Base-by-base conservation (phyloP, 768 basidiomycete genomes). In the Auriscalpium vulgare region DNA sequence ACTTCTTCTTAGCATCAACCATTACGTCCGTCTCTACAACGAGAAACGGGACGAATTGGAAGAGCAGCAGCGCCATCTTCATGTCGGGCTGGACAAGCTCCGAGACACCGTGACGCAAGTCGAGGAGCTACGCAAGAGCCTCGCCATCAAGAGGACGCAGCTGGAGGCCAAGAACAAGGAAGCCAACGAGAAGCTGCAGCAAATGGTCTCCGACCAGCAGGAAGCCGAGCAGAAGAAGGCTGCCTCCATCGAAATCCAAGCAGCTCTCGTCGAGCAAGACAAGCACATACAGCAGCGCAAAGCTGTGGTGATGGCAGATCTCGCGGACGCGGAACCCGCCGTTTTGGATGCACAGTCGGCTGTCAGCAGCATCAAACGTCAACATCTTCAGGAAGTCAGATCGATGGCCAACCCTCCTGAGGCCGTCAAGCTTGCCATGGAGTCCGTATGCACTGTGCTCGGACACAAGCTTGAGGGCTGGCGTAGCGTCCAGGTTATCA, bases 391-490 rank as follows among this genome's bases (percentile, higher is more conserved):
- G 66, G 97, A 99, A 82, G 97, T 98, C 44, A 83, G 97, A 64
- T 82, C 91, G 10, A 97, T 99, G 95, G 91, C 93, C 46, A 97
- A 97, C 66, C 97, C 97, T 47, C 97, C 97, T 0, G 97, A 98
- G 68, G 88, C 91, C 5, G 95, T 98, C 62, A 98, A 98, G 70
- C 72, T 95, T 47, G 92, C 97, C 14, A 98, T 98, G 94, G 97
- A 98, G 67, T 97, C 95, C 1, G 95, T 97, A 43, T 98, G 97
- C 70, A 94, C 91, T 13, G 78, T 97, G 47, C 84, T 99, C 19
- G 97, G 97, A 8, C 91, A 97, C 74, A 92, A 93, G 71, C 90
- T 98, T 65, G 97, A 99, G 65, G 85, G 85, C 67, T 99, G 97
- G 97, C 85, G 91, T 59, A 83, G 94, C 1, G 93, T 99, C 8